Base-by-base conservation (phyloP, 345 rosid genomes). In the Pistacia atlantica region DNA sequence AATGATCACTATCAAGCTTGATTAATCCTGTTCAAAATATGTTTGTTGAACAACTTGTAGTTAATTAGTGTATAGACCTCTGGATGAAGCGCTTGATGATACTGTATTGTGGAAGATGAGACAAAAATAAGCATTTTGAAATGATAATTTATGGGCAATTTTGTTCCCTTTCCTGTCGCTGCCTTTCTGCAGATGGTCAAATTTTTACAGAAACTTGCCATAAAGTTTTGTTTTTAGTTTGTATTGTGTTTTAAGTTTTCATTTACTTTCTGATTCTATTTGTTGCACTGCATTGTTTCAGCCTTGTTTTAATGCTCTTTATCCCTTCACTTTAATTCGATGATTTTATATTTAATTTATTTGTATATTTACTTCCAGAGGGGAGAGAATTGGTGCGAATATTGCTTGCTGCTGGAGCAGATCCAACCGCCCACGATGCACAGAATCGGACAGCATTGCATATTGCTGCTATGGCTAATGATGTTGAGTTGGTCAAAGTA, bases 381-480 rank as follows among this genome's bases (percentile, higher is more conserved):
- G 97, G 99, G 55, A 93, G 98, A 84, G 88, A 93, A 74, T 80
- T 93, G 82, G 99, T 92, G 82, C 88, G 86, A 69, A 69, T 91
- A 78, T 80, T 96, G 87, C 95, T 96, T 74, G 90, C 89, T 73
- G 97, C 97, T 79, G 99, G 98, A 69, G 99, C 99, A 46, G 94
- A 92, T 84, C 92, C 93, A 72, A 90, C 91, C 69, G 91, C 94
- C 65, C 97, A 91, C 84, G 99, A 96, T 89, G 22, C 90, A 68
- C 92, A 88, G 83, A 88, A 93, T 78, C 90, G 91, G 83, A 96
- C 99, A 74, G 98, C 90, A 22, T 81, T 96, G 86, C 99, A 96
- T 85, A 86, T 90, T 66, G 98, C 99, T 84, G 92, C 97, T 12
- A 87, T 89, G 97, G 93, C 92, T 69, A 91, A 96, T 87, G 93